Base-by-base conservation (phyloP, 345 rosid genomes). In the Rubroshorea leprosula region DNA sequence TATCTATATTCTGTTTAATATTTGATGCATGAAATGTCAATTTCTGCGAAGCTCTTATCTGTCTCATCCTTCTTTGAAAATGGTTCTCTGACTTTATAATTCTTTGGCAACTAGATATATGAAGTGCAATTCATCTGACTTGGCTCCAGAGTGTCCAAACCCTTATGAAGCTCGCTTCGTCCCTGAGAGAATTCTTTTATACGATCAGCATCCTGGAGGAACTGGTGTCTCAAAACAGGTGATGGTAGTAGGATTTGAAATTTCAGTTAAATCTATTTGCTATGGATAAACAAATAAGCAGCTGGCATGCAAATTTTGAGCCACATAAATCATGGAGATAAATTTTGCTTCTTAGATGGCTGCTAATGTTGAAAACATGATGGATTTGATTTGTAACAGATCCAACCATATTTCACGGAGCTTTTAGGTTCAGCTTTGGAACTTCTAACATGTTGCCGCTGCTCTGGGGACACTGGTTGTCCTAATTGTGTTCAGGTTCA, bases 151-250 rank as follows among this genome's bases (percentile, higher is more conserved):
- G 60, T 92, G 98, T 75, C 78, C 91, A 39, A 77, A 83, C 65
- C 87, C 83, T 13, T 69, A 64, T 54, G 96, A 84, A 54, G 20
- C 69, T 27, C 74, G 85, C 23, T 83, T 71, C 71, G 80, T 61
- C 47, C 84, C 87, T 10, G 76, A 69, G 66, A 85, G 98, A 61
- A 89, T 92, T 63, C 88, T 89, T 44, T 62, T 92, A 61, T 89
- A 92, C 58, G 98, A 92, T 65, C 83, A 78, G 72, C 93, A 84
- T 81, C 95, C 81, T 25, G 96, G 96, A 67, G 98, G 95, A 65
- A 86, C 95, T 54, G 96, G 96, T 63, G 79, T 92, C 71, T 76
- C 90, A 51, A 68, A 65, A 67, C 87, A 91, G 88, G 98, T 83
- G 59, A 65, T 54, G 64, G 51, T 31, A 46, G 22, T 49, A 54